A percentile compares a stretch with the other conserved stretches of the same genome.
phyloP scores from a whole-genome alignment of 805 yeast species.

The Groenewaldozyma tartarivorans region DNA sequence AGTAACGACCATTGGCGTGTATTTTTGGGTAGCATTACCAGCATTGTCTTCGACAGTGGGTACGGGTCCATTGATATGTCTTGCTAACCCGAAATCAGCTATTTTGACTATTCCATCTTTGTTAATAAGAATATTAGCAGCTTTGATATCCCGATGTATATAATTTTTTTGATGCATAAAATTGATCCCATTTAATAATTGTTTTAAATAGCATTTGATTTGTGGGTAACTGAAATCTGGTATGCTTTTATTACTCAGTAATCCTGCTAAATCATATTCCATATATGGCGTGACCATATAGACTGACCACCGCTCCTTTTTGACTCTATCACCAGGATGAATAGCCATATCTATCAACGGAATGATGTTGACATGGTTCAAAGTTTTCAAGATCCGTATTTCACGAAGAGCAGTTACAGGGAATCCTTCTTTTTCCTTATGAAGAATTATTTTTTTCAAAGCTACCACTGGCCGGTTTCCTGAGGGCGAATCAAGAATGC shows the following conservation, averaged over 20 bases:
- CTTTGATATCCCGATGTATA: conserved; percentile 87
- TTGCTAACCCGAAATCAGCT: conserved; percentile 93
- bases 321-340: conserved; percentile 30
- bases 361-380: conserved; percentile 62
- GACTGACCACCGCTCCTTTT: conserved; percentile 33
- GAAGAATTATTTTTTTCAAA: conserved; percentile 73
- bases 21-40: conserved; percentile 27
- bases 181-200: conserved; percentile 69
- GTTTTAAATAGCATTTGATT: conserved; percentile 74
- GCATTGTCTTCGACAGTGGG: conserved; percentile 45
- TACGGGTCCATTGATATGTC: conserved; percentile 53
- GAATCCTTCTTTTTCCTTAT: conserved; percentile 64
- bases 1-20: conserved; percentile 77
- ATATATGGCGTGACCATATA: conserved; percentile 90
- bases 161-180: conserved; percentile 58
- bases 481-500: neutral
- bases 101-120: conserved; percentile 69
- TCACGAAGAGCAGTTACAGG: conserved; percentile 95
- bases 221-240: conserved; percentile 53
- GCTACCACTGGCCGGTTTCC: conserved; percentile 55
- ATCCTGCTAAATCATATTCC: conserved; percentile 85
- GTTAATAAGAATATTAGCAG: conserved; percentile 86
- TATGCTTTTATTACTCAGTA: conserved; percentile 63
- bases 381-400: conserved; percentile 64
- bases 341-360: conserved; percentile 73